phyloP scores from a whole-genome alignment of 441 rosid genomes.

The Arabidopsis lyrata region DNA sequence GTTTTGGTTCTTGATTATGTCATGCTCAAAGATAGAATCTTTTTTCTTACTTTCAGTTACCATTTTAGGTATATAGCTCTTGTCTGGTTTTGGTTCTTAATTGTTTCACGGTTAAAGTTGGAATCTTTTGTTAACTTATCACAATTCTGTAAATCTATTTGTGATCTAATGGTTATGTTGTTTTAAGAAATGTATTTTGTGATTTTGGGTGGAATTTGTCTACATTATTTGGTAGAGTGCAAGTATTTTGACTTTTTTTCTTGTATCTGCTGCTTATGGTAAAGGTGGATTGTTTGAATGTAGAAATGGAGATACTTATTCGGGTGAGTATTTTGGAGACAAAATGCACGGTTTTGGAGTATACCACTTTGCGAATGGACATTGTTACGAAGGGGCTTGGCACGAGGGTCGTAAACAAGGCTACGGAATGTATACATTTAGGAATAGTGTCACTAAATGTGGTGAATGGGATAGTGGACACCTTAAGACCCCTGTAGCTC shows the following conservation, averaged over 20 bases:
- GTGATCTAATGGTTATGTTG: background rate
- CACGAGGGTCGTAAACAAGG: constrained; percentile 93
- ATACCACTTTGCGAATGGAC: constrained; percentile 84
- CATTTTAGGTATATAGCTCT: background rate
- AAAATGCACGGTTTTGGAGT: constrained; percentile 89
- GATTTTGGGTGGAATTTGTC: background rate
- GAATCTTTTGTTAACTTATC: background rate
- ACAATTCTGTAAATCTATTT: background rate
- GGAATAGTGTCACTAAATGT: constrained; percentile 62
- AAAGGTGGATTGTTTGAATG: constrained; percentile 6
- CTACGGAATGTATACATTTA: constrained; percentile 68
- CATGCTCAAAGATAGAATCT: background rate
- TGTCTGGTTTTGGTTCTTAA: background rate
- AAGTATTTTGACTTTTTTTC: background rate
- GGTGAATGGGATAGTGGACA: constrained; percentile 85
- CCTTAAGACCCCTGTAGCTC: constrained; percentile 54
- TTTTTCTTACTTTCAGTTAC: background rate
- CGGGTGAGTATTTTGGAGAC: constrained; percentile 89
- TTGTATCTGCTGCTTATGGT: background rate
- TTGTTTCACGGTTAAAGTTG: background rate
- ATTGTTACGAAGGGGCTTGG: constrained; percentile 91
- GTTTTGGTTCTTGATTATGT: background rate
- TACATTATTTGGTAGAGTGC: background rate
- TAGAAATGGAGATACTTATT: constrained; percentile 88
- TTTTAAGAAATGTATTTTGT: background rate